Evolutionary conservation across 2,329 filamentous ascomycete genomes (phyloP).

Genomic region (Amylocarpus encephaloides): DNA sequence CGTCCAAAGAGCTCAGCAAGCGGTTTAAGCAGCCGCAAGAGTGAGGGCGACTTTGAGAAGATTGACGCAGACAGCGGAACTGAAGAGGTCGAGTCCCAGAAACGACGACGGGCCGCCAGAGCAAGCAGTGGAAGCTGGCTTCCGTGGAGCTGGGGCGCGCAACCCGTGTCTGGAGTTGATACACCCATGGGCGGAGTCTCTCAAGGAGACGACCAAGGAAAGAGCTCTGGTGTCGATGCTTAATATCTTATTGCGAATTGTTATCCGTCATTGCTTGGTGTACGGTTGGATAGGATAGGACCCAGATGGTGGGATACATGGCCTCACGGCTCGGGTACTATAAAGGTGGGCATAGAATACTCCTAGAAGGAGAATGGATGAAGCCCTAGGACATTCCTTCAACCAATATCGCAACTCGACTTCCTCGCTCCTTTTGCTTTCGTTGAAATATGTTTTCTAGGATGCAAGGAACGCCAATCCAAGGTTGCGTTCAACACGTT

Average conservation of each 20-base stretch:
- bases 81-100: slow-evolving; percentile 41
- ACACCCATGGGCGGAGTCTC: slow-evolving; percentile 12
- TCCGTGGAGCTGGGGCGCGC: slow-evolving; percentile 42
- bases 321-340: neutral
- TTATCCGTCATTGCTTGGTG: neutral
- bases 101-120: slow-evolving; percentile 24
- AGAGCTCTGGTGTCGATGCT: slow-evolving; percentile 20
- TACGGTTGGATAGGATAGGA: neutral
- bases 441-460: neutral
- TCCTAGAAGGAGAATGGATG: neutral
- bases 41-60: slow-evolving; percentile 84
- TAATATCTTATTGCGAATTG: slow-evolving; percentile 1
- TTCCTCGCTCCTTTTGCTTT: neutral
- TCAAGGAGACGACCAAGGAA: slow-evolving; percentile 5
- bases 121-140: slow-evolving; percentile 39
- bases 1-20: slow-evolving; percentile 33
- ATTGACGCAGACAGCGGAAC: slow-evolving; percentile 68
- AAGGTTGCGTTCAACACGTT: too few species aligned
- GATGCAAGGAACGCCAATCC: neutral
- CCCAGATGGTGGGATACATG: neutral
- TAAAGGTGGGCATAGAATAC: neutral
- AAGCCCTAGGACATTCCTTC: neutral
- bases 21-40: slow-evolving; percentile 71
- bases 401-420: neutral
- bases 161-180: slow-evolving; percentile 11